A percentile compares a stretch with the other conserved stretches of the same genome.
Conservation (phyloP, 371 early-diverging fungal species). For the Mortierella sp. region DNA sequence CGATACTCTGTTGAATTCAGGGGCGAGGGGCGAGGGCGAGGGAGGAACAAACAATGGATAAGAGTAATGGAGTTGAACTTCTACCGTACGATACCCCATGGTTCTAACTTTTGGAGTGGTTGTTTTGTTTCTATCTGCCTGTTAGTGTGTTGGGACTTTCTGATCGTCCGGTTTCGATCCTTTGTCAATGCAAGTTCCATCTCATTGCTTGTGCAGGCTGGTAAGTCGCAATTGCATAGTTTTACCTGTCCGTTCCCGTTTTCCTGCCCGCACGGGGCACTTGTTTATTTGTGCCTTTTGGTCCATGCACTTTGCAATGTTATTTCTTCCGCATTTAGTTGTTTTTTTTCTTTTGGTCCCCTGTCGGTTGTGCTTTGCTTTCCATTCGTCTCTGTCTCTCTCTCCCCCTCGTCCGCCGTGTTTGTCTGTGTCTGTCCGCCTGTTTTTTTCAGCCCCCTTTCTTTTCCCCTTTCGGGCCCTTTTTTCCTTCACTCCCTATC, state of each 20-base stretch:
- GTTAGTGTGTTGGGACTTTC: conserved; percentile 13
- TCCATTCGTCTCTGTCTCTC: neutral
- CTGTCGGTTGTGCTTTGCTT: neutral
- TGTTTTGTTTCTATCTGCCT: neutral
- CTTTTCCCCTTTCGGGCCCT: neutral
- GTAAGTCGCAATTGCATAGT: too few relatives aligned
- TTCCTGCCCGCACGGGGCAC: too few relatives aligned
- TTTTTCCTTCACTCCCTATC: too few relatives aligned
- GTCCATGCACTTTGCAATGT: too few relatives aligned
- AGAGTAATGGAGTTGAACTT: too few relatives aligned
- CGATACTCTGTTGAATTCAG: neutral
- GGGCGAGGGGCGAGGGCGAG: neutral
- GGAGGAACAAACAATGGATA: neutral
- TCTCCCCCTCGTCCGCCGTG: neutral
- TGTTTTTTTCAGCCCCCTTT: neutral
- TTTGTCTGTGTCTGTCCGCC: neutral
- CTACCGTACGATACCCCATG: too few relatives aligned
- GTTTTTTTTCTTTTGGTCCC: neutral
- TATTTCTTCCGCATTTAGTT: too few relatives aligned
- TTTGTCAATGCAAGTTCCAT: conserved; percentile 35
- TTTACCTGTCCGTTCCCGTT: neutral
- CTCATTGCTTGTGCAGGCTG: conserved; percentile 30
- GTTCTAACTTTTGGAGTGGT: neutral
- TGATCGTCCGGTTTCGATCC: conserved; percentile 18
- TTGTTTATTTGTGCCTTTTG: too few relatives aligned